Conservation (phyloP, 2,329 filamentous ascomycete genomes). For the Camillea tinctor region DNA sequence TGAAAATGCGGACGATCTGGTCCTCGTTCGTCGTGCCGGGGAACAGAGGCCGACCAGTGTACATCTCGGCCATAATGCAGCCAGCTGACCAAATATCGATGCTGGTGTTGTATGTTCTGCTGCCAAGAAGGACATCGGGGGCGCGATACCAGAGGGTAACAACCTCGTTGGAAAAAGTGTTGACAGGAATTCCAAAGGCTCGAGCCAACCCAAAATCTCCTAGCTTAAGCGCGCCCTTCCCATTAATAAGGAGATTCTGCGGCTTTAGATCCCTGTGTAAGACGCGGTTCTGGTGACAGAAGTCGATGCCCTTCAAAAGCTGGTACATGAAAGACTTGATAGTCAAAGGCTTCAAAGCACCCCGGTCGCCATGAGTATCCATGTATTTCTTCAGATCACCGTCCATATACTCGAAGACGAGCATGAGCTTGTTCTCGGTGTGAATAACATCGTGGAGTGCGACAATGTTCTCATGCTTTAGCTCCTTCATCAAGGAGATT, state of each 20-base stretch:
- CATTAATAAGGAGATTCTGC: slow-evolving; percentile 94
- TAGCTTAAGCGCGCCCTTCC: slow-evolving; percentile 84
- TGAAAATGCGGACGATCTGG: slow-evolving; percentile 94
- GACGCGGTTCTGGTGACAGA: slow-evolving; percentile 96
- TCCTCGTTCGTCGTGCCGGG: slow-evolving; percentile 98
- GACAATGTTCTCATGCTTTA: slow-evolving; percentile 98
- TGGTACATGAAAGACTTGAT: slow-evolving; percentile 99
- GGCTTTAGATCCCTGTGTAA: slow-evolving; percentile 95
- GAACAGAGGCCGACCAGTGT: slow-evolving; percentile 91
- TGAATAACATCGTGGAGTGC: slow-evolving; percentile 98
- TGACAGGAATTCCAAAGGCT: slow-evolving; percentile 95
- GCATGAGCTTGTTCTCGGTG: slow-evolving; percentile 99
- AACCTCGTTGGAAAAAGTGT: slow-evolving; percentile 97
- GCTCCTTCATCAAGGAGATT: slow-evolving; percentile 98
- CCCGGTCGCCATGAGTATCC: slow-evolving; percentile 87
- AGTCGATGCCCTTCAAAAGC: slow-evolving; percentile 90
- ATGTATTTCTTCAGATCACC: slow-evolving; percentile 98
- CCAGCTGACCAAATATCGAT: slow-evolving; percentile 99
- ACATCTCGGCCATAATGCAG: slow-evolving; percentile 99
- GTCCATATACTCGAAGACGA: slow-evolving; percentile 99
- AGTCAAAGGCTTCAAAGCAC: slow-evolving; percentile 80
- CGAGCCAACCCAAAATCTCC: slow-evolving; percentile 93
- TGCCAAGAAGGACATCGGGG: slow-evolving; percentile 90
- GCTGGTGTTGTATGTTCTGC: slow-evolving; percentile 97
- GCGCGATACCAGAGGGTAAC: slow-evolving; percentile 98